Conservation (phyloP, 2,329 filamentous ascomycete genomes). For the Lizonia empirigonia region DNA sequence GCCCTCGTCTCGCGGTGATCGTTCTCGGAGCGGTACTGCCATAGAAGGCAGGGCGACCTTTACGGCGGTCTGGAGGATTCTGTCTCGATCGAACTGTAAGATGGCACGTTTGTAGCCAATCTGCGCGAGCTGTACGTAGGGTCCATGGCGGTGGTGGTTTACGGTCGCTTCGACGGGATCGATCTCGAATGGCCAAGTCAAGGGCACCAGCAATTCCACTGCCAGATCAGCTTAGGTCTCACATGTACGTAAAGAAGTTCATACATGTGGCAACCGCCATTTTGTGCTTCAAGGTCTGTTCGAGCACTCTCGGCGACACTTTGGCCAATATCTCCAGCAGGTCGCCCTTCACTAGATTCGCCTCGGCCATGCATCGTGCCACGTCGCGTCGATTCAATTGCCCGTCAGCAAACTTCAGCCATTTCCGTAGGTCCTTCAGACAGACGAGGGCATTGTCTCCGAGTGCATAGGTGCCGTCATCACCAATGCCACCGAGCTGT, state of each 20-base stretch:
- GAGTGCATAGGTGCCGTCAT: constrained; percentile 82
- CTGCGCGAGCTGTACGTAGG: constrained; percentile 86
- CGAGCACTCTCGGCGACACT: constrained; percentile 71
- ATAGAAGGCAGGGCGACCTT: constrained; percentile 84
- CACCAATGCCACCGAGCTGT: constrained; percentile 83
- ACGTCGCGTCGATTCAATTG: constrained; percentile 94
- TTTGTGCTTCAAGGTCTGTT: constrained; percentile 76
- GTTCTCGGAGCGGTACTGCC: constrained; percentile 75
- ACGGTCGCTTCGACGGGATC: constrained; percentile 81
- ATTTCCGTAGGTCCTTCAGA: constrained; percentile 90
- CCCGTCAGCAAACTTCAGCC: constrained; percentile 93
- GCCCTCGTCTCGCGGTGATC: constrained; percentile 80
- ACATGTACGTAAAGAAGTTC: accelerated
- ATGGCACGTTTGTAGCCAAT: constrained; percentile 87
- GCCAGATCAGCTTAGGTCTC: constrained; percentile 21
- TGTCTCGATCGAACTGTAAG: constrained; percentile 78
- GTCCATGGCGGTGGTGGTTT: constrained; percentile 90
- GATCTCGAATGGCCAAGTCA: constrained; percentile 92
- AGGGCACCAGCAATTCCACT: constrained; percentile 85
- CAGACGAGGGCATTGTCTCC: constrained; percentile 93
- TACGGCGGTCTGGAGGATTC: constrained; percentile 80
- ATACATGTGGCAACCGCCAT: constrained; percentile 77
- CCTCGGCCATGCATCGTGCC: constrained; percentile 86
- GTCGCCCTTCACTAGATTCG: constrained; percentile 89
- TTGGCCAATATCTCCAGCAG: constrained; percentile 84